phyloP scores from a whole-genome alignment of 164 flowering plant species.

The Dillenia suffruticosa region DNA sequence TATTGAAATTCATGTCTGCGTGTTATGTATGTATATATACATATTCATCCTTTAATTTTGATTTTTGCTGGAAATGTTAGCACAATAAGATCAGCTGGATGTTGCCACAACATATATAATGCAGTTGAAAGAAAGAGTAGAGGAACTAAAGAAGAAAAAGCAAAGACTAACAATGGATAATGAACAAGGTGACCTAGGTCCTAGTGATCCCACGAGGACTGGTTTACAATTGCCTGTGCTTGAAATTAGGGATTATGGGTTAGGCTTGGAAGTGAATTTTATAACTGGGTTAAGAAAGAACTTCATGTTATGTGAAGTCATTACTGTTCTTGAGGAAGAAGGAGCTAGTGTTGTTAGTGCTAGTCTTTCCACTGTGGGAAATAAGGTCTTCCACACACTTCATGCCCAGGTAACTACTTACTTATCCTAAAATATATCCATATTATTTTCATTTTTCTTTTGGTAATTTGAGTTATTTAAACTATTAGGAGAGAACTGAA shows the following conservation, averaged over 20 bases:
- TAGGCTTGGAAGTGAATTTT: constrained; percentile 36
- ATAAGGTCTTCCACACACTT: constrained; percentile 34
- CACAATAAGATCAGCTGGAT: constrained; percentile 39
- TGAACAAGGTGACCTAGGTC: not conserved
- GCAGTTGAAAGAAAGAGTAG: constrained; percentile 26
- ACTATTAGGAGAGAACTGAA: not conserved
- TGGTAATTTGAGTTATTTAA: not conserved
- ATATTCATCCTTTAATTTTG: no score
- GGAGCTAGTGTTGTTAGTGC: constrained; percentile 51
- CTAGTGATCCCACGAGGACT: not conserved
- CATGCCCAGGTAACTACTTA: constrained; percentile 41
- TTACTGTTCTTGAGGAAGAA: constrained; percentile 41
- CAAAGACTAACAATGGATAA: constrained; percentile 9
- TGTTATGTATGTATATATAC: no score
- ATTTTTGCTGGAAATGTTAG: constrained; percentile 18
- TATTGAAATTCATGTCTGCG: no score
- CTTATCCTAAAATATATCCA: not conserved
- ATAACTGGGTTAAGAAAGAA: constrained; percentile 32
- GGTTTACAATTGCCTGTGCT: constrained; percentile 28
- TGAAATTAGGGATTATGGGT: constrained; percentile 44
- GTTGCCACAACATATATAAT: constrained; percentile 31
- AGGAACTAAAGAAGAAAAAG: constrained; percentile 27
- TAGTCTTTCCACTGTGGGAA: constrained; percentile 26
- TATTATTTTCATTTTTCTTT: not conserved
- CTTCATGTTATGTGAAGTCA: constrained; percentile 37